A percentile compares a stretch with the other conserved stretches of the same genome.
These are phyloP conservation scores for Termitomyces sp. DNA, from an alignment of 768 basidiomycete genomes.

Conservation along the genomic window DNA sequence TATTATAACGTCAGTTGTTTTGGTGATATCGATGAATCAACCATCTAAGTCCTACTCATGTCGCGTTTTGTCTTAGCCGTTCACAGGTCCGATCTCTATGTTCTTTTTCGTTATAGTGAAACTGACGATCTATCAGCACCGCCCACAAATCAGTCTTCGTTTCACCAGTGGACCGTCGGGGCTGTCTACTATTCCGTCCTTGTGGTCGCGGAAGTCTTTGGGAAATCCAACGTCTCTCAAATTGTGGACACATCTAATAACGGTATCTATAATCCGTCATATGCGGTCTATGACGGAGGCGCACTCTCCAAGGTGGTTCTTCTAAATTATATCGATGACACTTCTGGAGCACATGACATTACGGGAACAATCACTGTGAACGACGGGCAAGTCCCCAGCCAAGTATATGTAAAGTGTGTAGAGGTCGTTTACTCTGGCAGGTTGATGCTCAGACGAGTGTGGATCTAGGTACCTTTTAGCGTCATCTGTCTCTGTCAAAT, in stretches of 20 bases:
- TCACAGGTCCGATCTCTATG: slow-evolving; percentile 36
- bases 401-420: slow-evolving; percentile 51
- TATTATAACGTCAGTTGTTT: slow-evolving; percentile 54
- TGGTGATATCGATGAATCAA: background rate
- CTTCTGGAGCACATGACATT: slow-evolving; percentile 49
- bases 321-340: slow-evolving; percentile 69
- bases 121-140: slow-evolving; percentile 22
- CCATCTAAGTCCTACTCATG: background rate
- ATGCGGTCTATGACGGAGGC: slow-evolving; percentile 73
- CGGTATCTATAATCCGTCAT: slow-evolving; percentile 51
- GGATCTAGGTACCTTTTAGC: slow-evolving; percentile 48
- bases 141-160: slow-evolving; percentile 47
- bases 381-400: slow-evolving; percentile 38
- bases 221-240: slow-evolving; percentile 54
- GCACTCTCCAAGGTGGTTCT: slow-evolving; percentile 55
- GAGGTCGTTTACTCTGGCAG: background rate
- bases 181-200: slow-evolving; percentile 71
- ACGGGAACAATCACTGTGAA: slow-evolving; percentile 44
- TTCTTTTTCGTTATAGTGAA: background rate
- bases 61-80: slow-evolving; percentile 41
- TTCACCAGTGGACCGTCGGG: slow-evolving; percentile 68
- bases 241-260: slow-evolving; percentile 62
- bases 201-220: slow-evolving; percentile 65
- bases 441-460: background rate
- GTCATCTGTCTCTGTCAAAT: slow-evolving; percentile 49